These are phyloP conservation scores for Quercus variabilis DNA, from an alignment of 306 rosid species.

Conservation along the genomic window DNA sequence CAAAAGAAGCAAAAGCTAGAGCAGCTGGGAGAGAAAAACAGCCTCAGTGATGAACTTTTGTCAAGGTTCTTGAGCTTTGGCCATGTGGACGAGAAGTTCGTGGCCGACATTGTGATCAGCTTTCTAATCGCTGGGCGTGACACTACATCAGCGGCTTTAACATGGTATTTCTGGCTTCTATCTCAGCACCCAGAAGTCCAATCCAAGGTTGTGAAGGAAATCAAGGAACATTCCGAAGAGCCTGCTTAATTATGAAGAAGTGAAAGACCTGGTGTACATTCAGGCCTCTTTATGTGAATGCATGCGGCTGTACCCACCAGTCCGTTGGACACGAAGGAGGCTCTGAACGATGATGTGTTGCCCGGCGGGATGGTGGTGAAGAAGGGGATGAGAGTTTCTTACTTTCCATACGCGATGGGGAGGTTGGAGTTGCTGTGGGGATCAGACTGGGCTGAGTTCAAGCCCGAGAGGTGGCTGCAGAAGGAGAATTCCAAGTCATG, in stretches of 20 bases:
- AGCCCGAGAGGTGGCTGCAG: slow-evolving; percentile 70
- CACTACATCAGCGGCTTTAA: slow-evolving; percentile 53
- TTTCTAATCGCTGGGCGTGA: slow-evolving; percentile 61
- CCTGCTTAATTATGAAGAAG: slow-evolving; percentile 31
- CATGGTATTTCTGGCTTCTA: slow-evolving; percentile 73
- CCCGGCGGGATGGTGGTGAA: slow-evolving; percentile 59
- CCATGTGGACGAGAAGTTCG: slow-evolving; percentile 47
- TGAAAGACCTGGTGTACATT: slow-evolving; percentile 54
- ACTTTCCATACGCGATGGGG: slow-evolving; percentile 66
- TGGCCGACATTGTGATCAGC: slow-evolving; percentile 53
- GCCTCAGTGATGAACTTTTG: slow-evolving; percentile 33
- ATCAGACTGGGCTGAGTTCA: slow-evolving; percentile 47
- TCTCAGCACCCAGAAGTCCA: slow-evolving; percentile 41
- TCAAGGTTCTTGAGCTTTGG: slow-evolving; percentile 50
- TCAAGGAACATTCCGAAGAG: background rate
- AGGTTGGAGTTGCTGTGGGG: slow-evolving; percentile 60
- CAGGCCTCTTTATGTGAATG: slow-evolving; percentile 72
- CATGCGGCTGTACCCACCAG: slow-evolving; percentile 74
- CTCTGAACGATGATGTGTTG: slow-evolving; percentile 37
- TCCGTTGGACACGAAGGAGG: slow-evolving; percentile 41
- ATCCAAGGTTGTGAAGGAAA: slow-evolving; percentile 31
- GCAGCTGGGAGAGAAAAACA: slow-evolving; percentile 12
- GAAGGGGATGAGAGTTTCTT: slow-evolving; percentile 53
- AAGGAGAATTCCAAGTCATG: slow-evolving; percentile 18
- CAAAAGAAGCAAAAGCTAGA: slow-evolving; percentile 48